Evolutionary conservation across 2,329 filamentous ascomycete genomes (phyloP), one percentile per base, ranked within the genome.

Genomic region (Aspergillus transmontanensis): DNA sequence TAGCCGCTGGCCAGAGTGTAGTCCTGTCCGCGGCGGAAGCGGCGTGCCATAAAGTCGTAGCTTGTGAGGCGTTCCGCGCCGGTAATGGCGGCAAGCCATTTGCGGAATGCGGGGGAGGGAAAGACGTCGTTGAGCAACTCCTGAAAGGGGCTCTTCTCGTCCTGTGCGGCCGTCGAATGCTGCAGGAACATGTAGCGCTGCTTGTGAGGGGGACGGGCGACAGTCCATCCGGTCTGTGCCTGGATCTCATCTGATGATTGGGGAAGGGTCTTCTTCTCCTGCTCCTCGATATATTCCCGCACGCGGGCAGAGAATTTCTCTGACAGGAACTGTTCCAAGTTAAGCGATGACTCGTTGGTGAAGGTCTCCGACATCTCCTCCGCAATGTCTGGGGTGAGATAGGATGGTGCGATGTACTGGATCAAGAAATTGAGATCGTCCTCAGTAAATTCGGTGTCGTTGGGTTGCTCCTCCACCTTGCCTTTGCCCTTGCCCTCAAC

Each of bases 1-100:
- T 96, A 93, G 26, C 91, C 89, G 23, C 92, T 97, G 2, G 95
- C 95, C 23, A 99, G 87, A 3, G 94, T 96, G 76, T 99, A 99
- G 79, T 99, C 95, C 66, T 89, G 80, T 6, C 95, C 93, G 55
- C 88, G 88, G 10, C 95, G 88, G 83, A 99, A 99, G 39, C 94
- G 88, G 26, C 95, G 88, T 0, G 92, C 92, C n/a, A 96, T 79
- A 57, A 96, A 79, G 72, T 96, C 90, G 71, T 90, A 88, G 73
- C 87, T 90, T 64, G 89, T 87, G 16, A 98, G 73, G 23, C 77
- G 75, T 19, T 77, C 76, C 66, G 92, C 89, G 39, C 90, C 89
- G 0, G 94, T 98, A 6, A 93, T 90, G 58, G 94, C 85, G 60
- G 91, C 87, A 26, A 99, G 85, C 93, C 95, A 98, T 76, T 94